Evolutionary conservation across 805 yeast species (phyloP).

Genomic region (Phaffomyces thermotolerans): DNA sequence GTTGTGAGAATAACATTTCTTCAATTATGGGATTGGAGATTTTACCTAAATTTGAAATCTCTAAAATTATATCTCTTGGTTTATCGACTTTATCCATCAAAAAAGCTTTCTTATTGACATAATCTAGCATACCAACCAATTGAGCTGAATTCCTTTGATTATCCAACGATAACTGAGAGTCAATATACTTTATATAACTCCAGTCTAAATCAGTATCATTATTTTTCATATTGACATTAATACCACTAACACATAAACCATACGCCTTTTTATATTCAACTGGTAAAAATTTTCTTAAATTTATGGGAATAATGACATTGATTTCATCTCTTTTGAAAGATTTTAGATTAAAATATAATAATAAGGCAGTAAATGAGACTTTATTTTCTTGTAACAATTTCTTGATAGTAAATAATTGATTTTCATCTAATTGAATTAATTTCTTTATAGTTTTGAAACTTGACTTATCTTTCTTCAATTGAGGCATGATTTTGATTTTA

Average conservation of each 20-base stretch:
- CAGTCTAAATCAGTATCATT: constrained; percentile 1
- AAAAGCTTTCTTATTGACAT: not conserved
- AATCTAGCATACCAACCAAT: constrained; percentile 6
- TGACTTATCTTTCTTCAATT: not conserved
- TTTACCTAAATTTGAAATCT: constrained; percentile 8
- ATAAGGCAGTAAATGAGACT: constrained; percentile 3
- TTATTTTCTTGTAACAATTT: not conserved
- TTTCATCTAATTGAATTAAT: constrained; percentile 1
- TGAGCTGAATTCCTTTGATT: constrained; percentile 1
- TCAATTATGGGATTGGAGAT: not conserved
- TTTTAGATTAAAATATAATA: constrained; percentile 1
- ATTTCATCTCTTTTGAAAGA: not conserved
- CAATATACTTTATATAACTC: constrained; percentile 5
- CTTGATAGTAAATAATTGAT: not conserved
- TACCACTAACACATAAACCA: not conserved
- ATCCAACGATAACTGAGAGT: not conserved
- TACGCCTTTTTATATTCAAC: not conserved
- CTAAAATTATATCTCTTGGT: constrained; percentile 3
- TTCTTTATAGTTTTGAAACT: constrained; percentile 4
- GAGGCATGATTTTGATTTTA: not conserved
- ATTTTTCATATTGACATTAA: not conserved
- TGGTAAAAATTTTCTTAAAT: constrained; percentile 4
- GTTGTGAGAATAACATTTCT: constrained; percentile 8
- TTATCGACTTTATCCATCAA: not conserved
- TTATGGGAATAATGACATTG: constrained; percentile 4